Evolutionary conservation across 2,329 filamentous ascomycete species (phyloP).

Genomic region (Colletotrichum sp.): DNA sequence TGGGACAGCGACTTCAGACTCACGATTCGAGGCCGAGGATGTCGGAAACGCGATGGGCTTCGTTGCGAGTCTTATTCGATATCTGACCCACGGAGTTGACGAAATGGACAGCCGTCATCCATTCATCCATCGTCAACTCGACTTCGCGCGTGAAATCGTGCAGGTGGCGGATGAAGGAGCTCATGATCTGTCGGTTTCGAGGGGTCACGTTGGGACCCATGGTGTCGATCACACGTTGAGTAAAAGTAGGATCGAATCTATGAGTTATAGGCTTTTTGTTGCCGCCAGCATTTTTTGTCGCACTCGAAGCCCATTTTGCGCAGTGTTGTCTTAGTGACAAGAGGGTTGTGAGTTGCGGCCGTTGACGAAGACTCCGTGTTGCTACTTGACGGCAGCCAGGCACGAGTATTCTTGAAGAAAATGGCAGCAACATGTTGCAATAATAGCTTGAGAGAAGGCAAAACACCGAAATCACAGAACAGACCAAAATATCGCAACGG

Average conservation of each 20-base stretch:
- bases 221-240: neutral
- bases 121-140: neutral
- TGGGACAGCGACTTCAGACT: neutral
- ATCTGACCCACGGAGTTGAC: neutral
- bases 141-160: neutral
- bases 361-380: neutral
- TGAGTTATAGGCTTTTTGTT: neutral
- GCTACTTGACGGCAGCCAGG: accelerated
- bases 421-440: neutral
- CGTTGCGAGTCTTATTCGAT: neutral
- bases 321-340: neutral
- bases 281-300: neutral
- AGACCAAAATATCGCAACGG: neutral
- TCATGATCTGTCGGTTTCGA: neutral
- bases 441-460: neutral
- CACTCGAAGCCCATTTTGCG: neutral
- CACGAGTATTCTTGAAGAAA: neutral
- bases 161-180: neutral
- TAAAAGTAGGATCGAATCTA: neutral
- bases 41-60: neutral
- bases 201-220: neutral
- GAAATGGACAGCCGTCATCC: neutral
- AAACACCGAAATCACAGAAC: accelerated
- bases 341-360: neutral
- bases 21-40: neutral